Evolutionary conservation across 2,329 filamentous ascomycete species (phyloP).

Genomic region (Colletotrichum musae): DNA sequence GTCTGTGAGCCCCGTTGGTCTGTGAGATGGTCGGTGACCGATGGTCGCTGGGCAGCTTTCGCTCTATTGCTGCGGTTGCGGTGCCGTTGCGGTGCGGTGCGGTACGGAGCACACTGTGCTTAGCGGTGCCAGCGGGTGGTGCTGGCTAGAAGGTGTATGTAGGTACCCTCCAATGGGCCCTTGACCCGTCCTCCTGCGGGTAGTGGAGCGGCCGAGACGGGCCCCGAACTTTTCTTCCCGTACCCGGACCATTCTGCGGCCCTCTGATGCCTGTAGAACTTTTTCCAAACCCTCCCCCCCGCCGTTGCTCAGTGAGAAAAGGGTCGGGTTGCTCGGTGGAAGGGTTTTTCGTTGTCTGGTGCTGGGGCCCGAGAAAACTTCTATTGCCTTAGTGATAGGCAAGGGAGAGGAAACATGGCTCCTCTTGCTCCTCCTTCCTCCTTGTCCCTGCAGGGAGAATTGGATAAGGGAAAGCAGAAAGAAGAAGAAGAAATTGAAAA

Average conservation of each 20-base stretch:
- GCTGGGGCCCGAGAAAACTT: background rate
- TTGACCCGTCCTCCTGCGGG: background rate
- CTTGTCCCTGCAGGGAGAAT: constrained; percentile 12
- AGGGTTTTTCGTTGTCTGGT: constrained; percentile 32
- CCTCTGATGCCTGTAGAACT: constrained; percentile 9
- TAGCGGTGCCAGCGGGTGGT: no score
- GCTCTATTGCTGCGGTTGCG: no score
- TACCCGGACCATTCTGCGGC: constrained; percentile 23
- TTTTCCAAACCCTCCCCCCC: constrained; percentile 16
- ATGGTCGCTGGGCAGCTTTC: constrained; percentile 31
- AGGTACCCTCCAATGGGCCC: no score
- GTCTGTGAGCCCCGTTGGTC: constrained; percentile 28
- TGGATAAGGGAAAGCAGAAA: background rate
- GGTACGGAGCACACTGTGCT: background rate
- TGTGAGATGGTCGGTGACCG: constrained; percentile 33
- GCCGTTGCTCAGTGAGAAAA: constrained; percentile 30
- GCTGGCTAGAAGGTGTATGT: no score
- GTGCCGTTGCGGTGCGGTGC: no score
- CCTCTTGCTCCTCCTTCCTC: background rate
- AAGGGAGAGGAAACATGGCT: no score
- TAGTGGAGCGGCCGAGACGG: constrained; percentile 8
- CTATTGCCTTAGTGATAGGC: background rate
- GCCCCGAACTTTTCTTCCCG: constrained; percentile 13
- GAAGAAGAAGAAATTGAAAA: background rate
- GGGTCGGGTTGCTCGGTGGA: constrained; percentile 37